A percentile compares a stretch with the other conserved stretches of the same genome.
Evolutionary conservation across 2,329 filamentous ascomycete genomes (phyloP).

Genomic region (Zymoseptoria brevis): DNA sequence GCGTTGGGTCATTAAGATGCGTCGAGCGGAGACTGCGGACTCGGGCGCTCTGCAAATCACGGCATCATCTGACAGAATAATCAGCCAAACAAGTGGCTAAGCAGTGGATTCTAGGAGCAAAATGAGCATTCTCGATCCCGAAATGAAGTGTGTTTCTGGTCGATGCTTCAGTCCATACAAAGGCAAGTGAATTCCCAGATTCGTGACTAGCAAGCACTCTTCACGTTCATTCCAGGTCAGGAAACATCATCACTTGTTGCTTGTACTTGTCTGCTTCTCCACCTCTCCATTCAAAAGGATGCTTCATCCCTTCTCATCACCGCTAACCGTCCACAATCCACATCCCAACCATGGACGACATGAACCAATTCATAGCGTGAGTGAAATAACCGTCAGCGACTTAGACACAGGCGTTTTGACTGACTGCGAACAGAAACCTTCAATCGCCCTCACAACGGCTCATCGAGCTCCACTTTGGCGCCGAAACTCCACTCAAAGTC

Average conservation of each 20-base stretch:
- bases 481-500: background rate
- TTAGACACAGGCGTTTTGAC: too few species aligned
- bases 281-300: background rate
- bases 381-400: too few species aligned
- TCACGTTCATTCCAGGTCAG: background rate
- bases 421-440: too few species aligned
- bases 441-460: background rate
- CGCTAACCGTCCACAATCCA: background rate
- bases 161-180: background rate
- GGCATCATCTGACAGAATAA: too few species aligned
- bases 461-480: conserved; percentile 2
- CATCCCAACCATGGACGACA: background rate
- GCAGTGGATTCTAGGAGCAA: too few species aligned
- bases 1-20: too few species aligned
- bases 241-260: background rate
- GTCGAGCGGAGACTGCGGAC: too few species aligned
- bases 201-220: background rate
- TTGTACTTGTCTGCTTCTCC: background rate
- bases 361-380: background rate
- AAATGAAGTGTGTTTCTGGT: background rate
- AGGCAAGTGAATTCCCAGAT: background rate
- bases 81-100: too few species aligned
- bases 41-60: too few species aligned
- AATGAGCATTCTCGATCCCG: too few species aligned
- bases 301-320: background rate